Evolutionary conservation across 2,329 filamentous ascomycete genomes (phyloP), one percentile per base, ranked within the genome.

Genomic region (Dothistroma pini): DNA sequence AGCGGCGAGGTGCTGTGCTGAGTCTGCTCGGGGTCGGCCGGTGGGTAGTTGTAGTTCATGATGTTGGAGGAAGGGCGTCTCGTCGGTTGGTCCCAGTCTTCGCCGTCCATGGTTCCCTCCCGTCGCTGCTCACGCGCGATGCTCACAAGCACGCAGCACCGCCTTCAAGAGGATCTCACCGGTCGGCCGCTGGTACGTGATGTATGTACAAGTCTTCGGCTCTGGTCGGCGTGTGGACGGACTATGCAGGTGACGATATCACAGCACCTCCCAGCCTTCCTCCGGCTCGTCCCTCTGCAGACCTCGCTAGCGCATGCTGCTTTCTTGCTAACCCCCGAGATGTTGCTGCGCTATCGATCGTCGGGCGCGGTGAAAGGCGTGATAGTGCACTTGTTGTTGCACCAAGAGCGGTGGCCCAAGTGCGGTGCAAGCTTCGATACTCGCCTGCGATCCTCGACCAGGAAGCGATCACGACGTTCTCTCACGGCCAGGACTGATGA

Each of bases 1-100:
- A 74, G 66, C 22, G 65, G 58, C 9, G 67, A 63, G 25, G 67
- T 67, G 50, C 62, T 57, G 48, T 70, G 61, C 49, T 58, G 54
- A n/a, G 57, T 49, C 22, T 60, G 52, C n/a, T 60, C 61, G 34
- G 63, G 63, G 14, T 62, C 60, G 25, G 53, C 65, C 34, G 56
- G 57, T 10, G 69, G 51, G 31, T 53, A 66, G 12, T 65, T 65
- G 61, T 72, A 73, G 61, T 73, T 69, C 65, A 73, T 69, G 54
- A 68, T 66, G 62, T 54, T 70, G 34, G 64, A 67, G 6, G 63
- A 65, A 19, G 69, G 69, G 19, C 69, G 63, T 29, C 66, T 61
- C 50, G 52, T 54, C 32, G 41, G 38, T 22, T 31, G 48, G 44
- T 51, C 60, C 67, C 68, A 70, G 49, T 63, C 59, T 52, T 44